Base-by-base conservation (phyloP, 805 yeast species). In the Zygosaccharomyces bisporus region DNA sequence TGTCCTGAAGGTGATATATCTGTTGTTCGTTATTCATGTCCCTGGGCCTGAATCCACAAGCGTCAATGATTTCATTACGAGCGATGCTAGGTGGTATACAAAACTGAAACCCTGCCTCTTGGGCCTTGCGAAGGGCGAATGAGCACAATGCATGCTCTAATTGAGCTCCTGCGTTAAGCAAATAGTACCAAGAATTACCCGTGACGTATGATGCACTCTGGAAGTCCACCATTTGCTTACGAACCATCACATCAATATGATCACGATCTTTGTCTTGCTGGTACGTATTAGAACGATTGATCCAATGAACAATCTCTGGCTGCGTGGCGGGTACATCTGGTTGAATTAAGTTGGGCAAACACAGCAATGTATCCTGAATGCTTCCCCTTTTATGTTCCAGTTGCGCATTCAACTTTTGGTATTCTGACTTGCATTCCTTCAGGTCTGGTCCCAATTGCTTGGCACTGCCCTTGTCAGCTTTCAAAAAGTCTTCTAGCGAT, bases 1-100 rank as follows among this genome's bases (percentile, higher is more conserved):
- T 75, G 17, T 73, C 72, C 0, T 69, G 64, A 10, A 91, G 58
- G 34, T 75, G 75, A 62, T 90, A 93, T 0, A 88, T 83, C 61
- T 93, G 99, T 40, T 81, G 81, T 57, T 89, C 97, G 48, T 81
- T 80, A 53, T 85, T 84, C 54, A 80, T 82, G 58, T 93, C 98
- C 47, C 95, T 77, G 9, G 99, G 99, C 57, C 83, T 80, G 68
- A 90, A 93, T 0, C 99, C 99, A 70, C 99, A 93, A 0, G 96
- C 96, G 52, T 74, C 70, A 0, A 90, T 80, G 4, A 87, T 70
- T 50, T 86, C 95, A 14, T 79, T 70, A 52, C 84, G 78, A 2
- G 90, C 95, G 12, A 93, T 77, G 0, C 95, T 77, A 1, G 99
- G 99, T 0, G 98, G 97, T 8, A 78, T 63, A 7, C 82, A 78